phyloP scores from a whole-genome alignment of 768 basidiomycete species.

The Termitomyces sp. region DNA sequence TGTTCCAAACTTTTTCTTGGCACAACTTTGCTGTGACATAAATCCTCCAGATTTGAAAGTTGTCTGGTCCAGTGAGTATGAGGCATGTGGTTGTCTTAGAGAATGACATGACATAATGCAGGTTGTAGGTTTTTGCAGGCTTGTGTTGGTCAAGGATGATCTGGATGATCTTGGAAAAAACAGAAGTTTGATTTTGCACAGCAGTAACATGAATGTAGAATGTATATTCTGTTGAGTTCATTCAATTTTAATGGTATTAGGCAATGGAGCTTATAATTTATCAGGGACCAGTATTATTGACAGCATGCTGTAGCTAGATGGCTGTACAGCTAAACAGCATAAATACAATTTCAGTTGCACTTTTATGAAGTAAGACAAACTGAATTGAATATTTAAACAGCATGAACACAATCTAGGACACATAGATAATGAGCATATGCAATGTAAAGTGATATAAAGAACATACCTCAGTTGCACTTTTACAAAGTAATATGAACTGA shows the following conservation, averaged over 20 bases:
- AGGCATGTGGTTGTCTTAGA: background rate
- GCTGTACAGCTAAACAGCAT: background rate
- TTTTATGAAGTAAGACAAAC: background rate
- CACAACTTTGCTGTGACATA: background rate
- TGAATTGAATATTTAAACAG: background rate
- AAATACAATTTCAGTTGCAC: background rate
- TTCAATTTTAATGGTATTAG: background rate
- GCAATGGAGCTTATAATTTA: background rate
- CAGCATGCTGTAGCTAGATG: no score
- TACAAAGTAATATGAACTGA: background rate
- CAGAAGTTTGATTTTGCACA: background rate
- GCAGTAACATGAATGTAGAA: background rate
- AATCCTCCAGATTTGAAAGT: background rate
- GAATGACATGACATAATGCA: background rate
- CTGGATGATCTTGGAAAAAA: background rate
- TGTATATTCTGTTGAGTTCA: background rate
- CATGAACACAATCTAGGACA: background rate
- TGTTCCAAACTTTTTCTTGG: background rate
- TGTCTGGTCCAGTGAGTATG: background rate
- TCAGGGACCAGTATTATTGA: no score
- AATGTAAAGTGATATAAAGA: background rate
- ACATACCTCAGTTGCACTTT: background rate
- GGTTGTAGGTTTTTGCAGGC: background rate
- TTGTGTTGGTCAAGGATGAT: background rate
- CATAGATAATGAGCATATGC: background rate